Evolutionary conservation across 768 basidiomycete genomes (phyloP), one percentile per base, ranked within the genome.

Genomic region (Psilocybe subaeruginosa): DNA sequence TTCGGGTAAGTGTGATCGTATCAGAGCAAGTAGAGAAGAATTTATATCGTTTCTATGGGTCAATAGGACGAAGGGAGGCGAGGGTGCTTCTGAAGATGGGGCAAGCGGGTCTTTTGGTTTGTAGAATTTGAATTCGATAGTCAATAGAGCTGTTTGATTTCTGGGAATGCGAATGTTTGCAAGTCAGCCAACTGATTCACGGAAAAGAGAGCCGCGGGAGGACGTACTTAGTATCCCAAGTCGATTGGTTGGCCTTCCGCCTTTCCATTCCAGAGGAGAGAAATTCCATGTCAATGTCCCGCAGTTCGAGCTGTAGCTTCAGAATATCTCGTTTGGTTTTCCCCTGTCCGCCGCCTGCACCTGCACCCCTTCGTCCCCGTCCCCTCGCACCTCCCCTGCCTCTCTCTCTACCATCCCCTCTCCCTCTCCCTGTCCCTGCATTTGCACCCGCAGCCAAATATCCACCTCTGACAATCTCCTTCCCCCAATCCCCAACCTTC

Each of bases 251-350:
- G 58, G 81, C 65, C 66, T 81, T 89, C 60, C 88, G 79, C 62
- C 86, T 79, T 64, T 90, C 88, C 95, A 97, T 97, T 11, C 95
- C 95, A 30, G 80, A 70, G 0, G 95, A 87, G 46, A 96, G 80
- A 58, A 92, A 66, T 49, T 92, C 91, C 74, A 95, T 81, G 47
- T 89, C 85, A 63, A 94, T 87, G 48, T 89, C 89, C 63, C 82
- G 74, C 35, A 76, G 73, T 61, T 87, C 88, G 30, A 96, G 82
- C 70, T 91, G 86, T 72, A 81, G 80, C 72, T 83, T 87, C 60
- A 96, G 73, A 4, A 84, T 67, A 65, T 93, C 89, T 57, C 87
- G 78, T 74, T 91, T 95, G 45, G 82, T 83, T 67, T 69, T 74
- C 58, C 73, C 72, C 45, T 72, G 62, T 51, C 70, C 63, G 55